Base-by-base conservation (phyloP, 2,329 filamentous ascomycete species). In the Annulohypoxylon truncatum region DNA sequence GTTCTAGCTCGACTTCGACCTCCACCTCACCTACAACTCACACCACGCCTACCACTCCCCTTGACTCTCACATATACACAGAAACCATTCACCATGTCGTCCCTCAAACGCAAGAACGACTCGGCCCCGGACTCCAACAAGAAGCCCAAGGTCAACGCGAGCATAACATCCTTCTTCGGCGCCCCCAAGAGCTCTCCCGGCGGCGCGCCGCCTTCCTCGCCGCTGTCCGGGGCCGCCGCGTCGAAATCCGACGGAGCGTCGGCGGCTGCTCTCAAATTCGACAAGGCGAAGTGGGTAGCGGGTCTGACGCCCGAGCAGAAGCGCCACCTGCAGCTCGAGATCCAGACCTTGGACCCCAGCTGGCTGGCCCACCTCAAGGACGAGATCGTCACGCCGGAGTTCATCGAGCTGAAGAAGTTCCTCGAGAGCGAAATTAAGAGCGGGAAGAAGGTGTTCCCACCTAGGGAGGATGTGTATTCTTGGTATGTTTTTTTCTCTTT, bases 301-400 rank as follows among this genome's bases (percentile, higher is more conserved):
- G 87, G 87, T 61, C 84, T 99, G 68, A 94, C 87, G 0, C 79
- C 87, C 0, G 96, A 99, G 81, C 93, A 97, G 79, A 93, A 89
- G 76, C 85, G 90, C 55, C 83, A 98, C 48, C 85, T 99, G 51
- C 85, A 92, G 75, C 85, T 99, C 40, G 96, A 99, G 82, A 97
- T 99, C 72, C 89, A 96, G 46, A 97, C 94, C 0, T 82, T 99
- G 66, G 88, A 97, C 76, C 92, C 94, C 65, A 96, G 91, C 82
- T 99, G 96, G 95, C 84, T 99, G 67, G 89, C 90, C 13, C 89
- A 92, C 69, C 85, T 99, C 63, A 97, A 96, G 78, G 93, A 97
- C 67, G 94, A 97, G 72, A 82, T 99, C 40, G 82, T 88, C 0
- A 90, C 85, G 62, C 88, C 89, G 22, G 90, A 94, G 64, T 99